Evolutionary conservation across 1,284 basidiomycete genomes (phyloP).

Genomic region (Ceratobasidium sp.): DNA sequence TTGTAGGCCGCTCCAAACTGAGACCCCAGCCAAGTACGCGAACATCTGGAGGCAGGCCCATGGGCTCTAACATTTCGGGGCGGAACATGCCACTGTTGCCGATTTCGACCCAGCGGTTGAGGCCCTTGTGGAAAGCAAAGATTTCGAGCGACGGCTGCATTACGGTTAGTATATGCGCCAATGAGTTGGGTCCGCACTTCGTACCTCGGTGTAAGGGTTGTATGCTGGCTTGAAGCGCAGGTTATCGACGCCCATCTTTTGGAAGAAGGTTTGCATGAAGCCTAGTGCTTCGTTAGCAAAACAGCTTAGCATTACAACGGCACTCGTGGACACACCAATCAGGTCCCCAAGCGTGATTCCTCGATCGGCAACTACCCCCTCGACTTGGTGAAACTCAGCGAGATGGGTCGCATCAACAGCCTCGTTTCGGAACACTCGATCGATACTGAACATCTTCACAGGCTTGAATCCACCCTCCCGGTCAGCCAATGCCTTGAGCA

Average conservation of each 20-base stretch:
- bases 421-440: slow-evolving; percentile 98
- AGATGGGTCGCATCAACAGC: slow-evolving; percentile 99
- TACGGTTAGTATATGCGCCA: background rate
- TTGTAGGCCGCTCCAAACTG: slow-evolving; percentile 95
- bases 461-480: slow-evolving; percentile 84
- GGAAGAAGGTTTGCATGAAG: slow-evolving; percentile 98
- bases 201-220: slow-evolving; percentile 93
- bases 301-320: background rate
- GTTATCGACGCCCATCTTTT: slow-evolving; percentile 94
- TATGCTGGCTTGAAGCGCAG: slow-evolving; percentile 98
- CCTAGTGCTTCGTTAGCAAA: slow-evolving; percentile 56
- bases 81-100: slow-evolving; percentile 99
- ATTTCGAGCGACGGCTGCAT: slow-evolving; percentile 95
- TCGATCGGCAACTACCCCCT: slow-evolving; percentile 97
- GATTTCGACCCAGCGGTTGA: slow-evolving; percentile 96
- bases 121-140: slow-evolving; percentile 95
- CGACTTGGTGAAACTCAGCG: slow-evolving; percentile 99
- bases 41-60: slow-evolving; percentile 98
- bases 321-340: slow-evolving; percentile 67
- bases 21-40: slow-evolving; percentile 98
- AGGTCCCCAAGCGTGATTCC: slow-evolving; percentile 95
- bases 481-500: slow-evolving; percentile 91
- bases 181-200: slow-evolving; percentile 36
- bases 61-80: slow-evolving; percentile 98
- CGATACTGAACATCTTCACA: slow-evolving; percentile 97